Conservation (phyloP, 2,329 filamentous ascomycete species). For the Alternaria ethzedia region DNA sequence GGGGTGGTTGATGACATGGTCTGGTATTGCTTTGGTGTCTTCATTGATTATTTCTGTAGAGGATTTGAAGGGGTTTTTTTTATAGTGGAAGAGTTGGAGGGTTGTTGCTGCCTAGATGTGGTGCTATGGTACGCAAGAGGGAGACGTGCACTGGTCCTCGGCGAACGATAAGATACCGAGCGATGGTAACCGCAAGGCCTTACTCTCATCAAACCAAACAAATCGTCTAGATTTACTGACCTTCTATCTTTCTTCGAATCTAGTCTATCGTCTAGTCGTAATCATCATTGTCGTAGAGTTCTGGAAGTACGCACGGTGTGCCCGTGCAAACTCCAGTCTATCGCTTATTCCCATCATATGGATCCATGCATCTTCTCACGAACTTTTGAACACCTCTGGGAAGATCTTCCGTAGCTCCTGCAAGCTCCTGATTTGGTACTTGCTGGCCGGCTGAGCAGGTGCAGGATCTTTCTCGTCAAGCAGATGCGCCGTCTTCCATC, state of each 20-base stretch:
- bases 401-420: constrained; percentile 78
- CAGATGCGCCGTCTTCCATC: constrained; percentile 86
- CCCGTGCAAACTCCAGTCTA: not conserved
- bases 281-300: not conserved
- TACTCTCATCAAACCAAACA: not conserved
- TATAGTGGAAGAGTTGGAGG: not conserved
- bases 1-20: constrained; percentile 35
- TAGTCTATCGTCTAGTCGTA: not conserved
- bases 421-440: constrained; percentile 77
- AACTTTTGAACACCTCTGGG: constrained; percentile 80
- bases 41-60: constrained; percentile 6
- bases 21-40: constrained; percentile 46
- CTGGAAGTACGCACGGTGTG: not conserved
- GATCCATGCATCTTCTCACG: not conserved
- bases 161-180: not conserved
- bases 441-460: constrained; percentile 69
- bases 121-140: not conserved
- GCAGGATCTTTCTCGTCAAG: constrained; percentile 75
- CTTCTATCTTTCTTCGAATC: not conserved
- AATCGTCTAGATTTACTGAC: not conserved
- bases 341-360: not conserved
- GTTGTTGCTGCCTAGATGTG: not conserved
- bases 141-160: not conserved
- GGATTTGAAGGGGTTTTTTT: not conserved
- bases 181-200: not conserved